A percentile compares a stretch with the other conserved stretches of the same genome.
Conservation (phyloP, 2,329 filamentous ascomycete genomes). For the Cadophora sp. region DNA sequence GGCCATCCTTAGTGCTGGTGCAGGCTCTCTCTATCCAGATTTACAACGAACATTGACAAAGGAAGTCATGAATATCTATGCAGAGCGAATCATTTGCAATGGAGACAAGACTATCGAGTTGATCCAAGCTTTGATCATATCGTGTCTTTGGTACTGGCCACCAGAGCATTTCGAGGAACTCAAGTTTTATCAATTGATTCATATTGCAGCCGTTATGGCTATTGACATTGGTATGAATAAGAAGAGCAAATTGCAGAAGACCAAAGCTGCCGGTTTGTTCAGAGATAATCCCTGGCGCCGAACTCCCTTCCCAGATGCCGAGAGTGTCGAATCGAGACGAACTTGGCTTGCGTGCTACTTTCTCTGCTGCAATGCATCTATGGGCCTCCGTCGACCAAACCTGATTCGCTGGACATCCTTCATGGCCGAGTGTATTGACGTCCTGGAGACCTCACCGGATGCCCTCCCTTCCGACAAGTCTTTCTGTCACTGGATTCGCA, state of each 20-base stretch:
- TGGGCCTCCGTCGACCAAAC: conserved; percentile 53
- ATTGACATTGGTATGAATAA: conserved; percentile 47
- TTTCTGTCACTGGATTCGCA: conserved; percentile 50
- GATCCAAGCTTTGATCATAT: conserved; percentile 56
- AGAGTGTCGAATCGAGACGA: conserved; percentile 44
- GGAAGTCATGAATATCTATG: conserved; percentile 55
- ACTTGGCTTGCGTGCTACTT: conserved; percentile 46
- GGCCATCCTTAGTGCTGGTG: conserved; percentile 68
- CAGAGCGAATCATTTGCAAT: conserved; percentile 54
- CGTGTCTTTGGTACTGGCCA: conserved; percentile 57
- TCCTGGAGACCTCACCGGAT: conserved; percentile 50
- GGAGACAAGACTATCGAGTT: conserved; percentile 59
- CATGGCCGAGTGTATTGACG: conserved; percentile 52
- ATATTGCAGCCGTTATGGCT: conserved; percentile 58
- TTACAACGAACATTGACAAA: conserved; percentile 53
- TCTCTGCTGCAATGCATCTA: conserved; percentile 49
- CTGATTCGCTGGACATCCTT: conserved; percentile 52
- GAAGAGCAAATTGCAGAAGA: conserved; percentile 40
- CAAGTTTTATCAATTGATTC: conserved; percentile 58
- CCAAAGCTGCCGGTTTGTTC: conserved; percentile 50
- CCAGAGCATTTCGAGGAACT: conserved; percentile 54
- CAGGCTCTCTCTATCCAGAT: conserved; percentile 58
- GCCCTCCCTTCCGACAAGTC: conserved; percentile 48
- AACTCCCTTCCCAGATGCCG: conserved; percentile 44
- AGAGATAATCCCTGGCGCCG: conserved; percentile 51